Evolutionary conservation across 352 stramenopile species (phyloP).

Genomic region (Vaucheria bursata): DNA sequence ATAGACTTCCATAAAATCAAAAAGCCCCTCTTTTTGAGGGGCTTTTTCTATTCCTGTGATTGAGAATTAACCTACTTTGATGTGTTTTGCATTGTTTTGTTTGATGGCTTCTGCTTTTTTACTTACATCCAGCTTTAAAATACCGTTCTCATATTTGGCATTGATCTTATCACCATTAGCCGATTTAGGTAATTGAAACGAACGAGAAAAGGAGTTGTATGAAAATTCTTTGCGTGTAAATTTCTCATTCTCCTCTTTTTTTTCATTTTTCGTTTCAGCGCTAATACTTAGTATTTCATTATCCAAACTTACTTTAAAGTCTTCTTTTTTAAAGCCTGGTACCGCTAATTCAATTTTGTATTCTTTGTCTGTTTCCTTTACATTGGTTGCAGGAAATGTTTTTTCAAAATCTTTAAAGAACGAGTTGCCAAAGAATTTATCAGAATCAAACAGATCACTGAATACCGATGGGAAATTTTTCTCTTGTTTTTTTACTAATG

Average conservation of each 20-base stretch:
- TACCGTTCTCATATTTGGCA: not conserved
- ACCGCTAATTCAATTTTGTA: not conserved
- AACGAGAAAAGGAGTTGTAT: not conserved
- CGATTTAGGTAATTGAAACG: not conserved
- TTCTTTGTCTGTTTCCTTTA: not conserved
- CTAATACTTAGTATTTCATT: not conserved
- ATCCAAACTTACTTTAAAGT: not conserved
- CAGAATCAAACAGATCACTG: not conserved
- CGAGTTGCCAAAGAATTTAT: not conserved
- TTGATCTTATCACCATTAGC: not conserved
- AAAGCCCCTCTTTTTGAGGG: too few relatives aligned
- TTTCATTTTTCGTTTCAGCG: not conserved
- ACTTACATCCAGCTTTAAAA: not conserved
- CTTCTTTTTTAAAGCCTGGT: not conserved
- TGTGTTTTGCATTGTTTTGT: too few relatives aligned
- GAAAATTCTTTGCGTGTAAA: not conserved
- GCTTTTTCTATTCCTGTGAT: too few relatives aligned
- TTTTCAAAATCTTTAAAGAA: not conserved
- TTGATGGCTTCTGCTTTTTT: slow-evolving; percentile 5
- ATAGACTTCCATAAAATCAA: too few relatives aligned
- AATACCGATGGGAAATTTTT: not conserved
- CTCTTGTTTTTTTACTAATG: not conserved
- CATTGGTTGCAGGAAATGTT: not conserved
- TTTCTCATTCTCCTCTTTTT: not conserved
- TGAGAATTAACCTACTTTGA: too few relatives aligned